Conservation (phyloP, 1,139 yeast species). For the Taphrina flavorubra region DNA sequence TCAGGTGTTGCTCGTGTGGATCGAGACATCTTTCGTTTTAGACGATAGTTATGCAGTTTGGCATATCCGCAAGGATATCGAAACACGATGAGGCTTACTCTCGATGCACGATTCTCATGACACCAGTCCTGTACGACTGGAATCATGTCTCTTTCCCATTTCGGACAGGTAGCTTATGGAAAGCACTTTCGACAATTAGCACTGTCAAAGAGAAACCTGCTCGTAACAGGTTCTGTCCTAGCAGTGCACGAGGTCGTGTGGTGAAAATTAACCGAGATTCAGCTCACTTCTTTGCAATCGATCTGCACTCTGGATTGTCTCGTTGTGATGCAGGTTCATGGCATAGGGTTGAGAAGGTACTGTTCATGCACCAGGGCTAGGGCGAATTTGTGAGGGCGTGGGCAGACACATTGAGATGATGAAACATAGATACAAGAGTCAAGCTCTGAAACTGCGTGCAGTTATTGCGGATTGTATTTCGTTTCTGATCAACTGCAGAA, state of each 20-base stretch:
- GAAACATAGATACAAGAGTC: constrained; percentile 34
- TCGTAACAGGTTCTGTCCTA: constrained; percentile 16
- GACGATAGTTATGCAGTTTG: constrained; percentile 37
- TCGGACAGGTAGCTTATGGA: constrained; percentile 21
- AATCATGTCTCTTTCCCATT: background rate
- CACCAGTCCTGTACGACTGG: background rate
- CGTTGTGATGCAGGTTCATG: background rate
- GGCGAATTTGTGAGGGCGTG: background rate
- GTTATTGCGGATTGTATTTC: constrained; percentile 31
- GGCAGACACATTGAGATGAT: constrained; percentile 8
- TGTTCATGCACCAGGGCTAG: background rate
- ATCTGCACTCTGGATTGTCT: background rate
- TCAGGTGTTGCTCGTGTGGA: constrained; percentile 5
- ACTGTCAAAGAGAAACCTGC: constrained; percentile 5
- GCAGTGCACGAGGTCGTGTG: background rate
- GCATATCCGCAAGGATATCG: background rate
- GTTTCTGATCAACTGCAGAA: constrained; percentile 17
- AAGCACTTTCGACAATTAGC: constrained; percentile 10
- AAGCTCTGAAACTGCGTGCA: constrained; percentile 38
- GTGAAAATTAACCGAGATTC: too few relatives aligned
- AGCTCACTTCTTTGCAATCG: background rate
- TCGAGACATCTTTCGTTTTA: constrained; percentile 29
- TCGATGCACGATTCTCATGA: constrained; percentile 22
- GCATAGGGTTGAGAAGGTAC: background rate
- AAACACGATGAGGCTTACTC: constrained; percentile 38